Evolutionary conservation across 306 rosid genomes (phyloP).

Genomic region (Castanospermum australe): DNA sequence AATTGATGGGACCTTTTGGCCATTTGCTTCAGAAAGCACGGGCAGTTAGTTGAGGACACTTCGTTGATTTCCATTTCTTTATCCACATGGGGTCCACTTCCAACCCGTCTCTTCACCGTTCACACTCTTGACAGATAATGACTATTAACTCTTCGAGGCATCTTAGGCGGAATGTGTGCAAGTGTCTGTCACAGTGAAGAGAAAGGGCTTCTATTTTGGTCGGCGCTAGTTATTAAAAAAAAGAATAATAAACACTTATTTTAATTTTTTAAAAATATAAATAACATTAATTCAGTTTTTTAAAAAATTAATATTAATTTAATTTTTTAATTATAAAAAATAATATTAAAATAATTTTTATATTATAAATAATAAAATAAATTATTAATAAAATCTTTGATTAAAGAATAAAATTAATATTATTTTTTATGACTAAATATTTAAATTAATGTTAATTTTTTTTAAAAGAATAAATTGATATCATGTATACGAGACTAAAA

Average conservation of each 20-base stretch:
- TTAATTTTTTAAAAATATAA: too few species aligned
- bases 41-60: constrained; percentile 36
- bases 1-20: constrained; percentile 33
- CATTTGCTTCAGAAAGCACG: constrained; percentile 42
- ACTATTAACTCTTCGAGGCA: constrained; percentile 4
- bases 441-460: too few species aligned
- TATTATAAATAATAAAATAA: too few species aligned
- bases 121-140: constrained; percentile 27
- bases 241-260: background rate
- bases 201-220: constrained; percentile 9
- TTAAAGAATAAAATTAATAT: too few species aligned
- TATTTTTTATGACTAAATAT: too few species aligned
- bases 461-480: too few species aligned
- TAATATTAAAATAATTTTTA: too few species aligned
- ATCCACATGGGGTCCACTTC: constrained; percentile 46
- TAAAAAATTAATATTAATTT: too few species aligned
- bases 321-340: too few species aligned
- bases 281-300: too few species aligned
- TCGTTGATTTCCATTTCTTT: constrained; percentile 22
- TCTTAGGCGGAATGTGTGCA: constrained; percentile 25
- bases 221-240: constrained; percentile 9
- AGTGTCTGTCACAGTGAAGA: constrained; percentile 28
- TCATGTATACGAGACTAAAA: too few species aligned
- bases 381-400: too few species aligned
- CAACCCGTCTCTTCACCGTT: constrained; percentile 16